Conservation (phyloP, 352 stramenopile genomes). For the Phytophthora boehmeriae region DNA sequence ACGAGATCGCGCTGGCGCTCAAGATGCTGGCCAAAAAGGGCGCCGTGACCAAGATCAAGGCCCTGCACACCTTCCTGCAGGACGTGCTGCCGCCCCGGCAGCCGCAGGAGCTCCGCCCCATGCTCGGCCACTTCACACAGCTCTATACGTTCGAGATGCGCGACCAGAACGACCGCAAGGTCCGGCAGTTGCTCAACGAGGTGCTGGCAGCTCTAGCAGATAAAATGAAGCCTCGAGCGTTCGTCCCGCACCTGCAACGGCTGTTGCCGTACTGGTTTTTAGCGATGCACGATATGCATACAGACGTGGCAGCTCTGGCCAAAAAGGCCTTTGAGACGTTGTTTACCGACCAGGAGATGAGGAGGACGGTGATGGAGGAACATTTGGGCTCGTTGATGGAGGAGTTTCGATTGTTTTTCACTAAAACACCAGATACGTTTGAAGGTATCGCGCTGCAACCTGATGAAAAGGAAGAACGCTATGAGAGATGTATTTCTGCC, state of each 20-base stretch:
- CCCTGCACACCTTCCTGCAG: constrained; percentile 60
- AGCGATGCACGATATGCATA: constrained; percentile 79
- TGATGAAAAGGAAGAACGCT: constrained; percentile 79
- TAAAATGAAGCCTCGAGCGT: constrained; percentile 76
- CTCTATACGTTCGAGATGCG: constrained; percentile 82
- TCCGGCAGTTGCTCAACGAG: constrained; percentile 78
- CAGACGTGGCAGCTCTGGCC: constrained; percentile 55
- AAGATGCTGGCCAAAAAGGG: constrained; percentile 90
- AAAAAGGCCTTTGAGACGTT: constrained; percentile 60
- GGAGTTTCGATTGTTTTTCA: constrained; percentile 68
- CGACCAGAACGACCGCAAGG: constrained; percentile 85
- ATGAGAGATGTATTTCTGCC: constrained; percentile 70
- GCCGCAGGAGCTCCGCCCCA: constrained; percentile 60
- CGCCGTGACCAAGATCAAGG: constrained; percentile 82
- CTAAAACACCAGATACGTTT: constrained; percentile 64
- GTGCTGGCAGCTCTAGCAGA: constrained; percentile 58
- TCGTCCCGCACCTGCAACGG: constrained; percentile 69
- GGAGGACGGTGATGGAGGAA: constrained; percentile 42
- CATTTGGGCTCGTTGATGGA: constrained; percentile 57
- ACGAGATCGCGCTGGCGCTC: constrained; percentile 76
- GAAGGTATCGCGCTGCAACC: constrained; percentile 60
- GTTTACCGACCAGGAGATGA: constrained; percentile 43
- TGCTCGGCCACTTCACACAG: constrained; percentile 81
- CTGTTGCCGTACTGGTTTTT: constrained; percentile 82
- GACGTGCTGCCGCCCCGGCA: constrained; percentile 70